These are phyloP conservation scores for Vicia faba DNA, from an alignment of 306 rosid species.

Conservation along the genomic window DNA sequence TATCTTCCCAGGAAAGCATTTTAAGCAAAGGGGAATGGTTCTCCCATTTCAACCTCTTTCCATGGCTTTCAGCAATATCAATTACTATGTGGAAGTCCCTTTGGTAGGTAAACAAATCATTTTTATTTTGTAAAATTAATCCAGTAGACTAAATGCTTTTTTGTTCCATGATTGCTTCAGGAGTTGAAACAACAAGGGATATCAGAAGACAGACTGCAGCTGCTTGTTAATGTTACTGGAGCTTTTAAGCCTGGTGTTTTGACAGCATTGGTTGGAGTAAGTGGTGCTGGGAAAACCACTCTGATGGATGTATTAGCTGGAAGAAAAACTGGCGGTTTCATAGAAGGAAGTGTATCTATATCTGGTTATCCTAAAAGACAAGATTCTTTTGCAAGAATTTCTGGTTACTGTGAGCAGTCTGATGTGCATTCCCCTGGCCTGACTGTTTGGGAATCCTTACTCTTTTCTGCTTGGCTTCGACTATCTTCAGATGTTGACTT, in stretches of 20 bases:
- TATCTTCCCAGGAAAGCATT: conserved; percentile 69
- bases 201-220: conserved; percentile 75
- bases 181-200: conserved; percentile 94
- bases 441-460: conserved; percentile 84
- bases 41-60: conserved; percentile 97
- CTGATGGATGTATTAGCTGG: conserved; percentile 98
- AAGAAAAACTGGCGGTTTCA: conserved; percentile 87
- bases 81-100: conserved; percentile 91
- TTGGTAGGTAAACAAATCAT: conserved; percentile 56
- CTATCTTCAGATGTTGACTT: conserved; percentile 80
- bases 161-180: conserved; percentile 60
- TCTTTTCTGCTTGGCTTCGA: conserved; percentile 97
- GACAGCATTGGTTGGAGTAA: conserved; percentile 94
- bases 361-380: conserved; percentile 94
- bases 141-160: conserved; percentile 38
- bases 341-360: conserved; percentile 74
- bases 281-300: conserved; percentile 99
- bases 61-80: conserved; percentile 91
- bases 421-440: conserved; percentile 95
- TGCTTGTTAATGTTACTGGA: conserved; percentile 82
- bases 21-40: conserved; percentile 94
- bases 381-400: conserved; percentile 92
- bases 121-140: neutral
- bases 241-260: conserved; percentile 90
- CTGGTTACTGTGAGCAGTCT: conserved; percentile 97